Evolutionary conservation across 495 filamentous ascomycete genomes (phyloP), one percentile per base, ranked within the genome.

Genomic region (Cairneyella variabilis): DNA sequence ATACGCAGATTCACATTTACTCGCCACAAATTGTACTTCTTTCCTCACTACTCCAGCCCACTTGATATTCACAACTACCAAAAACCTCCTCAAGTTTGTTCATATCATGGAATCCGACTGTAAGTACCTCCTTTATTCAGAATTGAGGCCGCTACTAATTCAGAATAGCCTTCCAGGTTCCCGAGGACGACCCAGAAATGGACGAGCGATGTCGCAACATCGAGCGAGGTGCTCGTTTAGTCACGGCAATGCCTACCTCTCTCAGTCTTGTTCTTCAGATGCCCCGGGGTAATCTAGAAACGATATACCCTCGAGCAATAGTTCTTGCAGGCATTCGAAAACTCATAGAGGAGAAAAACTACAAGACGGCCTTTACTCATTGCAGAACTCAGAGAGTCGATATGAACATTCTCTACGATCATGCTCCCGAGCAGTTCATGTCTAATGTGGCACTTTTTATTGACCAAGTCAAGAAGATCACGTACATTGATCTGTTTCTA

Each of bases 321-420:
- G 91, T 97, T 2, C 69, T 98, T 54, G 89, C 90, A 0, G 90
- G 92, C 17, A 89, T 97, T 37, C 79, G 93, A 38, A 76, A 80
- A 30, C 83, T 84, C 36, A 88, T 98, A 47, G 85, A 87, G 53
- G 71, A 75, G 17, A 88, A 86, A 64, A 76, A 93, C 40, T 98
- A 97, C 60, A 83, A 76, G 40, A 80, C 76, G 49, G 93, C 93
- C 1, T 98, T 95, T 65, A 70, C 88, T 22, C 82, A 85, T 34
- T 98, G 93, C 65, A 83, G 93, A 27, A 90, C 84, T 46, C 95
- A 97, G 64, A 82, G 93, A 56, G 93, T 98, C 3, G 93, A 98
- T 64, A 90, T 97, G 85, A 98, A 97, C 63, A 92, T 98, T 48
- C 73, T 98, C n/a, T 91, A 96, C 65, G 93, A 98, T 65, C 85